Evolutionary conservation across 331 rosid genomes (phyloP).

Genomic region (Malus hybrid): DNA sequence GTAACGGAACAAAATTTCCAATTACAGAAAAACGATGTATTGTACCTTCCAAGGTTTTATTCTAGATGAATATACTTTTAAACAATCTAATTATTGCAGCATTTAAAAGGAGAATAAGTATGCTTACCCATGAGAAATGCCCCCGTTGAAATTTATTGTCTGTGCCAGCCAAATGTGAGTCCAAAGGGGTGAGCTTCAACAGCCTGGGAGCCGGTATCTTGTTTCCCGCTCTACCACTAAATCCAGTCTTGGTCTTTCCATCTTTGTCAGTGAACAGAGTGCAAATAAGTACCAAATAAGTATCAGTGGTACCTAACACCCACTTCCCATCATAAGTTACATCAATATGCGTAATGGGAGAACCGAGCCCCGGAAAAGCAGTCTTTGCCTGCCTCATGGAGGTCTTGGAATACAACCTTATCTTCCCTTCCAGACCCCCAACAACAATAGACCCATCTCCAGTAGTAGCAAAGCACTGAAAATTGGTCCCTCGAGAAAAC

Average conservation of each 20-base stretch:
- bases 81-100: not conserved
- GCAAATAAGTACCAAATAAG: slow-evolving; percentile 79
- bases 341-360: slow-evolving; percentile 79
- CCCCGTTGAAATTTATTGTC: slow-evolving; percentile 80
- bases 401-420: slow-evolving; percentile 72
- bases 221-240: slow-evolving; percentile 83
- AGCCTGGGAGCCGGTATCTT: slow-evolving; percentile 81
- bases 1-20: not conserved
- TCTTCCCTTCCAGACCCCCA: slow-evolving; percentile 87
- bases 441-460: slow-evolving; percentile 97
- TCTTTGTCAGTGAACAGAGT: slow-evolving; percentile 84
- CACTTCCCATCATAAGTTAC: slow-evolving; percentile 94
- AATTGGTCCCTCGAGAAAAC: slow-evolving; percentile 82
- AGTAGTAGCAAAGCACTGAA: slow-evolving; percentile 86
- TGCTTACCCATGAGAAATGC: slow-evolving; percentile 89
- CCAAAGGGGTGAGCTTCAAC: slow-evolving; percentile 84
- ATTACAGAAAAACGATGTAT: not conserved
- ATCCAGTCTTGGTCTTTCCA: slow-evolving; percentile 86
- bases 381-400: slow-evolving; percentile 96
- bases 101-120: not conserved
- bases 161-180: slow-evolving; percentile 88
- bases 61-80: not conserved
- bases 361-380: slow-evolving; percentile 90
- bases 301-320: slow-evolving; percentile 78
- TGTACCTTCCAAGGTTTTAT: not conserved